Conservation (phyloP, 140 eudicot species). For the Ambrosia hybrid region DNA sequence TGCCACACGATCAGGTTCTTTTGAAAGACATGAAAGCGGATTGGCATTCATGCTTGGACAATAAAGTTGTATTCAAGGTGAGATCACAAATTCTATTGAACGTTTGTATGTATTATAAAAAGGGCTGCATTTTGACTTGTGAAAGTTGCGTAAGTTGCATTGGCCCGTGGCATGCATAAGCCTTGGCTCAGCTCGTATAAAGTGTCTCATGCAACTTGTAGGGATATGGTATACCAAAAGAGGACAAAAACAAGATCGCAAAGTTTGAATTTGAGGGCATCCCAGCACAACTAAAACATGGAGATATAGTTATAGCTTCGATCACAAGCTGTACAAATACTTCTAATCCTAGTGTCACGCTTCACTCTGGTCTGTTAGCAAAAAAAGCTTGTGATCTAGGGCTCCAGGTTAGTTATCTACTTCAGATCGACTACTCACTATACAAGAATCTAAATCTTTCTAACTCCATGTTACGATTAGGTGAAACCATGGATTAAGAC, state of each 20-base stretch:
- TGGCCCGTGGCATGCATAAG: too few species aligned
- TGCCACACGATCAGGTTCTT: constrained; percentile 73
- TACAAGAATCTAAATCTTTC: background rate
- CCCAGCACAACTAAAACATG: constrained; percentile 60
- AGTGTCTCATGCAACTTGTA: background rate
- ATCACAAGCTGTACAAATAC: constrained; percentile 79
- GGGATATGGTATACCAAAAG: constrained; percentile 71
- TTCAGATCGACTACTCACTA: background rate
- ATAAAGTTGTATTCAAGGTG: constrained; percentile 78
- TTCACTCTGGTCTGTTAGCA: constrained; percentile 72
- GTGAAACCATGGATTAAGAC: constrained; percentile 81
- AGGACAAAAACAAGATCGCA: constrained; percentile 47
- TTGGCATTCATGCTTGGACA: constrained; percentile 74
- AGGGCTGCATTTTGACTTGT: background rate
- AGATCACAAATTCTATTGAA: background rate
- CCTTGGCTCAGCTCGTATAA: too few species aligned
- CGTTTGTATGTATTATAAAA: background rate
- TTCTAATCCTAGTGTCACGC: constrained; percentile 73
- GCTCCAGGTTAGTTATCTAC: constrained; percentile 37
- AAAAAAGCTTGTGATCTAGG: constrained; percentile 69
- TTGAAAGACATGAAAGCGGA: constrained; percentile 66
- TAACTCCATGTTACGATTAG: constrained; percentile 29
- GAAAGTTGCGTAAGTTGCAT: too few species aligned
- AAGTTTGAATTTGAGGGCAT: constrained; percentile 47
- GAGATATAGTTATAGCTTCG: constrained; percentile 73